Evolutionary conservation across 495 filamentous ascomycete species (phyloP).

Genomic region (Elasticomyces elasticus): DNA sequence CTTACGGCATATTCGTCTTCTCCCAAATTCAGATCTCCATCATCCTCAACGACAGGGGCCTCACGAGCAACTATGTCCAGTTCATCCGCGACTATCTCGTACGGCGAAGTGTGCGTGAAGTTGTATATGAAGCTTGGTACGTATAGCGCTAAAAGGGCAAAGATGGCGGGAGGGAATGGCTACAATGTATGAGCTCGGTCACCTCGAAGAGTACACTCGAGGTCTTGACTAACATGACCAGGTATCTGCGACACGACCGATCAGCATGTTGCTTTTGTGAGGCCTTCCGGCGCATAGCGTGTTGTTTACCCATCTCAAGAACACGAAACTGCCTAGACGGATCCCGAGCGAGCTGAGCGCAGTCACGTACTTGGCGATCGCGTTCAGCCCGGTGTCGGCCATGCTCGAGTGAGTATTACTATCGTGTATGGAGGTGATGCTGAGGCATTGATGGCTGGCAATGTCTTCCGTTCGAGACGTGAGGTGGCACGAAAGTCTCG

Average conservation of each 20-base stretch:
- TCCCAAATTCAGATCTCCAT: slow-evolving; percentile 8
- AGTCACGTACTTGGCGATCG: slow-evolving; percentile 23
- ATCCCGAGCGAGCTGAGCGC: slow-evolving; percentile 51
- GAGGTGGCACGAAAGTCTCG: too few relatives aligned
- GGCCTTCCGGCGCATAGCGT: slow-evolving; percentile 1
- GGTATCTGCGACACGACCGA: slow-evolving; percentile 44
- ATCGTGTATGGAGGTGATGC: not conserved
- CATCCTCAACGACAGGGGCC: slow-evolving; percentile 29
- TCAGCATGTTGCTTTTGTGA: slow-evolving; percentile 1
- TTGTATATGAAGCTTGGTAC: slow-evolving; percentile 54
- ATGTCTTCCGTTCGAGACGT: too few relatives aligned
- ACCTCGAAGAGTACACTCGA: slow-evolving; percentile 4
- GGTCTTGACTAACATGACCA: slow-evolving; percentile 37
- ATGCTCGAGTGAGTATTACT: not conserved
- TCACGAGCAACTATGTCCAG: slow-evolving; percentile 52
- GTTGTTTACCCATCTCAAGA: slow-evolving; percentile 73
- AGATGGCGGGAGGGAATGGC: slow-evolving; percentile 54
- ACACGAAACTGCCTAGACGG: slow-evolving; percentile 56
- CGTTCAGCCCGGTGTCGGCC: slow-evolving; percentile 1
- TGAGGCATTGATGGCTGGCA: not conserved
- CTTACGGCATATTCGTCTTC: slow-evolving; percentile 22
- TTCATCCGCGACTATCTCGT: slow-evolving; percentile 49
- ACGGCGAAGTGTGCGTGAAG: slow-evolving; percentile 47
- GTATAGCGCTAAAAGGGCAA: slow-evolving; percentile 64
- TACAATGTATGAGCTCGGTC: slow-evolving; percentile 22